Percentiles rank a stretch among this genome's conserved stretches.
Evolutionary conservation across 805 yeast species (phyloP).

Genomic region (Schwanniomyces pseudopolymorphus): DNA sequence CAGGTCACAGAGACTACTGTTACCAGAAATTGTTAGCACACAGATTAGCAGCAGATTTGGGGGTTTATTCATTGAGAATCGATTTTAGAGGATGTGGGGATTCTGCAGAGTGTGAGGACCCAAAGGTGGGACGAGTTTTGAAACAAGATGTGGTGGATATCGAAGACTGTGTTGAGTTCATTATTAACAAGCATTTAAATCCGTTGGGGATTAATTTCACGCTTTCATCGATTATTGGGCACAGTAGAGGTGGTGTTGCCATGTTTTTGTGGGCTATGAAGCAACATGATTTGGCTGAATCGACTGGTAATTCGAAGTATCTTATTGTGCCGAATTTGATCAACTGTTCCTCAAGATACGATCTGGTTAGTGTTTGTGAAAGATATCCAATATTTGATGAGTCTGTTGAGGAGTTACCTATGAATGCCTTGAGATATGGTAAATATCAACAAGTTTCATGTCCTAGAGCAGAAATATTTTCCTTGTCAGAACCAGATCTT

Average conservation of each 20-base stretch:
- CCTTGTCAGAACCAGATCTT: conserved; percentile 51
- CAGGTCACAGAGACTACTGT: conserved; percentile 79
- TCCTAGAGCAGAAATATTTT: conserved; percentile 50
- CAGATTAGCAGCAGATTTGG: conserved; percentile 54
- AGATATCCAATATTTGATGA: conserved; percentile 29
- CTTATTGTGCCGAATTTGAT: conserved; percentile 61
- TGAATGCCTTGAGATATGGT: conserved; percentile 48
- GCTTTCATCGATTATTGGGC: conserved; percentile 64
- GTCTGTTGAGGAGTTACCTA: conserved; percentile 17
- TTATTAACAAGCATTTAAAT: conserved; percentile 25
- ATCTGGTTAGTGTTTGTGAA: conserved; percentile 45
- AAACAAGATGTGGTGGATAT: conserved; percentile 70
- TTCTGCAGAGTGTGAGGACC: conserved; percentile 52
- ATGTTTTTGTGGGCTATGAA: conserved; percentile 68
- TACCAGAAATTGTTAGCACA: conserved; percentile 67
- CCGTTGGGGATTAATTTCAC: conserved; percentile 44
- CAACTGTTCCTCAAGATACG: conserved; percentile 73
- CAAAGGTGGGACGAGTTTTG: conserved; percentile 52
- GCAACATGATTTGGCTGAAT: conserved; percentile 36
- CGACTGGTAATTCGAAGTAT: conserved; percentile 27
- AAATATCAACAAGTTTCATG: conserved; percentile 40
- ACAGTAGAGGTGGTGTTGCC: conserved; percentile 78
- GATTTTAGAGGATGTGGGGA: conserved; percentile 88
- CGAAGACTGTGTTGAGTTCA: conserved; percentile 34
- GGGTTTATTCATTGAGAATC: conserved; percentile 67